Evolutionary conservation across 2,329 filamentous ascomycete genomes (phyloP).

Genomic region (Beauveria sp.): DNA sequence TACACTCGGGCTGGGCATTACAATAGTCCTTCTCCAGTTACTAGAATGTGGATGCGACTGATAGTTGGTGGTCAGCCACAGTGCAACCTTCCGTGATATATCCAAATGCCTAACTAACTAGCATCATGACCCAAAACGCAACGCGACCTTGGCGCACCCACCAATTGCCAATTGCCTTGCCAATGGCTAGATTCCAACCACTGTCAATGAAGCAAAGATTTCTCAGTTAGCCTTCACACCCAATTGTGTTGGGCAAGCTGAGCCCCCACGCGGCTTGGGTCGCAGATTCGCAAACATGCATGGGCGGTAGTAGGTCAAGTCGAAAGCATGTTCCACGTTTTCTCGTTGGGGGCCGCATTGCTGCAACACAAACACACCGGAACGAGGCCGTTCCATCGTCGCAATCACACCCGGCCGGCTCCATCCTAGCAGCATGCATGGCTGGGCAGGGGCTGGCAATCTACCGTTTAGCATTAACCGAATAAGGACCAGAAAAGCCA

Average conservation of each 20-base stretch:
- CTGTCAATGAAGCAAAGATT: not conserved
- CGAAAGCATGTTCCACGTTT: not conserved
- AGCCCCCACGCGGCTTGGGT: not conserved
- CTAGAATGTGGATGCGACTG: not conserved
- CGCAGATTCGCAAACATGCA: not conserved
- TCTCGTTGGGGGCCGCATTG: slow-evolving; percentile 1
- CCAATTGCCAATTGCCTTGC: not conserved
- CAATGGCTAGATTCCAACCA: not conserved
- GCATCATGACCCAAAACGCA: not conserved
- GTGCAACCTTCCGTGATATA: not conserved
- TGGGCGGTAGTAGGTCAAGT: not conserved
- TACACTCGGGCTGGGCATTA: not conserved
- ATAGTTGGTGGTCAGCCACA: not conserved
- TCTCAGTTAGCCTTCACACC: not conserved
- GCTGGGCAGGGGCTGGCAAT: not conserved
- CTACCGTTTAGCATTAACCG: not conserved
- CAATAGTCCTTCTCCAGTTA: not conserved
- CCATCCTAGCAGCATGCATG: not conserved
- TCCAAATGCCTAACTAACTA: not conserved
- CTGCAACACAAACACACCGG: slow-evolving; percentile 3
- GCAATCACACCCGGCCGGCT: not conserved
- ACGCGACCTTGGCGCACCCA: not conserved
- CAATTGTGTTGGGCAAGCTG: not conserved
- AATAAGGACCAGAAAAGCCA: not conserved
- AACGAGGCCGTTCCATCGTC: not conserved